Evolutionary conservation across 257 asterid genomes (phyloP), one percentile per base, ranked within the genome.

Genomic region (Solanum raphanifolium): DNA sequence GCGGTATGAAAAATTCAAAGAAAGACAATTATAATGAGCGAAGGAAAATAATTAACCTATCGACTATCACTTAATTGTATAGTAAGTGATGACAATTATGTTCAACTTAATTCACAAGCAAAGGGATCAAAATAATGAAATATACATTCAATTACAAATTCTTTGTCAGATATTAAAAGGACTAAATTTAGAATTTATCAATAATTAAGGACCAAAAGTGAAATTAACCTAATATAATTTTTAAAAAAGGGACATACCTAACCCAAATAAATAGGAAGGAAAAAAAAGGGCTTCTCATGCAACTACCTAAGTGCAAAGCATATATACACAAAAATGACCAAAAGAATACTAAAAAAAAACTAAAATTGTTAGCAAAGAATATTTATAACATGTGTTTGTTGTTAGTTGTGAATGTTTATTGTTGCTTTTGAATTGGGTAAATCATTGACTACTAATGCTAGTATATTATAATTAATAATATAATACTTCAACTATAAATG

Each of bases 281-380:
- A 52, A 83, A 84, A n/a, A 60, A 60, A 84, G 8, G 27, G 65
- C 7, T 81, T 81, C 29, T 81, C 85, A 81, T 25, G 81, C 31
- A 85, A 85, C 87, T 66, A 85, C 81, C 87, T 4, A 66, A 85
- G 87, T 85, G 65, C 87, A 85, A 66, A 85, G 87, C 9, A 66
- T 66, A 39, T 39, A 66, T 39, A 66, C 87, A 23, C 78, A 36
- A 62, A 62, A 85, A 27, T 23, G 43, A 25, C 76, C 43, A 65
- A 13, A 84, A 8, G 12, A 8, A 8, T 66, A 85, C 9, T n/a
- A 29, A 38, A n/a, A 62, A 84, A 25, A 25, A 1, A 35, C 16
- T 25, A 13, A 25, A 66, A 84, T 27, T 85, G 60, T 25, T 62
- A 84, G 71, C 41, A 85, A 81, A 81, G 41, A 46, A 46, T n/a